These are phyloP conservation scores for Haplosporangium sp. DNA, from an alignment of 371 early-diverging fungal genomes.

Conservation along the genomic window DNA sequence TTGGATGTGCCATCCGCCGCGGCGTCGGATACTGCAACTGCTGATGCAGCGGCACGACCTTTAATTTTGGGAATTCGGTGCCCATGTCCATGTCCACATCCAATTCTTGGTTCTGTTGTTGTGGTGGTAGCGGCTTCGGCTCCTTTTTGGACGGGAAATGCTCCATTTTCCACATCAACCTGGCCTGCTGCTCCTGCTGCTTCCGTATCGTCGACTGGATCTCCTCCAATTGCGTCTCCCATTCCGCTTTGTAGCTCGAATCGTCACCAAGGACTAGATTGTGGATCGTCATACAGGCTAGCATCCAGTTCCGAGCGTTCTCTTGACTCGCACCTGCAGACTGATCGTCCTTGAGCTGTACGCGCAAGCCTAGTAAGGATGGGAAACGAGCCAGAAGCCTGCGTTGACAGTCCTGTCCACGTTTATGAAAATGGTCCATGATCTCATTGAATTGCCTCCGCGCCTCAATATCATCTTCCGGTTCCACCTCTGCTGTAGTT, in stretches of 20 bases:
- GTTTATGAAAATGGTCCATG: constrained; percentile 12
- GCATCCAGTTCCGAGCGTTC: constrained; percentile 22
- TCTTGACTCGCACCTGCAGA: constrained; percentile 8
- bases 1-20: too few species aligned
- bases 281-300: constrained; percentile 41
- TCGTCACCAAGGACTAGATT: constrained; percentile 42
- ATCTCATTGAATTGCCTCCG: constrained; percentile 12
- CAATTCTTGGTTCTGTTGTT: too few species aligned
- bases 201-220: constrained; percentile 9
- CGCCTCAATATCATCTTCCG: constrained; percentile 5
- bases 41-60: too few species aligned
- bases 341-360: constrained; percentile 33
- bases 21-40: too few species aligned
- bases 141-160: constrained; percentile 10
- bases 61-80: too few species aligned
- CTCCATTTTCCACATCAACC: constrained; percentile 22
- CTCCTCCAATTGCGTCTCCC: constrained; percentile 28
- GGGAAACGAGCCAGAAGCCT: constrained; percentile 37
- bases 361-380: constrained; percentile 32
- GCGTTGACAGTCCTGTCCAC: constrained; percentile 33
- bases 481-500: neutral
- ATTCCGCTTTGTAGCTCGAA: constrained; percentile 14
- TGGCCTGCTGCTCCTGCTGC: constrained; percentile 28
- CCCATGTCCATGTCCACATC: too few species aligned
- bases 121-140: neutral